phyloP scores from a whole-genome alignment of 148 eudicot genomes.

The Rhododendron kiyosumense region DNA sequence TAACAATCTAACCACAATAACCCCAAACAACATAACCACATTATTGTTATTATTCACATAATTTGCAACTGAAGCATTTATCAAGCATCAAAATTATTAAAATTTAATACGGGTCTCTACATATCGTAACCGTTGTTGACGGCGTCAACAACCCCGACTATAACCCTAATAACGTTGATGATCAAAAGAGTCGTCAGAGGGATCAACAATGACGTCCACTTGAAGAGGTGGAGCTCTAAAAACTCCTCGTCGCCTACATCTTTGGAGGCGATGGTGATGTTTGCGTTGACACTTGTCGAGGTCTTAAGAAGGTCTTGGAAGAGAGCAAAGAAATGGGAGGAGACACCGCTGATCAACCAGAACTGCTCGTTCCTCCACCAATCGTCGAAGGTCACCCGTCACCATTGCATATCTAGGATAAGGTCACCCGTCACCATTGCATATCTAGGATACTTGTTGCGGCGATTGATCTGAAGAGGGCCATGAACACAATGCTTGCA shows the following conservation, averaged over 20 bases:
- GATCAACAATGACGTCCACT: conserved; percentile 85
- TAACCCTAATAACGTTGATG: conserved; percentile 73
- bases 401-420: conserved; percentile 79
- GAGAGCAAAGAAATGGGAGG: conserved; percentile 65
- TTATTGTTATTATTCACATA: too few species aligned
- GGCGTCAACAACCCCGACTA: conserved; percentile 87
- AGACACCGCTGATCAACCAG: conserved; percentile 70
- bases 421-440: conserved; percentile 67
- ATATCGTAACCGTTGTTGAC: conserved; percentile 87
- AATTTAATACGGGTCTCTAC: conserved; percentile 45
- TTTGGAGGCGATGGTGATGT: conserved; percentile 62
- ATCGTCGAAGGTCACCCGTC: conserved; percentile 58
- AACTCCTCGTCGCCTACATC: conserved; percentile 84
- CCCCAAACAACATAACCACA: too few species aligned
- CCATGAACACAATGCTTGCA: conserved; percentile 66
- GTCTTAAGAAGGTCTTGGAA: conserved; percentile 70
- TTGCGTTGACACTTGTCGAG: conserved; percentile 59
- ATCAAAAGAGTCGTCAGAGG: conserved; percentile 81
- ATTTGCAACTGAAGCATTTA: too few species aligned
- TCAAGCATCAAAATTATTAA: too few species aligned
- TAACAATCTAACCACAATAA: too few species aligned
- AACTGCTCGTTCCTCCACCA: conserved; percentile 77
- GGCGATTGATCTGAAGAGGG: conserved; percentile 62
- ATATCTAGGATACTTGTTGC: conserved; percentile 59
- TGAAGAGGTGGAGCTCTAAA: conserved; percentile 85